These are phyloP conservation scores for Nelumbo lutea DNA, from an alignment of 164 flowering plant species.

Conservation along the genomic window DNA sequence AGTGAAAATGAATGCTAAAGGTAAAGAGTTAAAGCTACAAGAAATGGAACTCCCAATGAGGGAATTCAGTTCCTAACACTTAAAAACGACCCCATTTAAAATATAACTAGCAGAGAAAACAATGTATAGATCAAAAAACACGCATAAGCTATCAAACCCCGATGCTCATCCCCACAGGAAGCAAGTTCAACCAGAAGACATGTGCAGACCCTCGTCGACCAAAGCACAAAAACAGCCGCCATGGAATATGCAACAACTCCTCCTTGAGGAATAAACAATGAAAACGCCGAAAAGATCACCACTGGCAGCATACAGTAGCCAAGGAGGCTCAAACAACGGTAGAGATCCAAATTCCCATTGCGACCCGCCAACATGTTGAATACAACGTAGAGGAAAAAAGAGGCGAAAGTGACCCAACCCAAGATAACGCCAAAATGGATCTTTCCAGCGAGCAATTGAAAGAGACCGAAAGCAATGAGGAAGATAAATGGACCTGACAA, in stretches of 20 bases:
- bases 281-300: slow-evolving; percentile 66
- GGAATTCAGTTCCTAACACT: too few relatives aligned
- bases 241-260: slow-evolving; percentile 37
- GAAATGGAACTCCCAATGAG: not conserved
- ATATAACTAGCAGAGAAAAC: slow-evolving; percentile 73
- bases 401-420: slow-evolving; percentile 79
- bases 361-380: slow-evolving; percentile 85
- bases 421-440: slow-evolving; percentile 81
- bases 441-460: slow-evolving; percentile 87
- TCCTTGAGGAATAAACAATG: slow-evolving; percentile 65
- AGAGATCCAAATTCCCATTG: slow-evolving; percentile 76
- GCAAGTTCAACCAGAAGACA: slow-evolving; percentile 62
- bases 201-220: slow-evolving; percentile 78
- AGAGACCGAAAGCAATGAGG: slow-evolving; percentile 62
- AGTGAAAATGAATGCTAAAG: not conserved
- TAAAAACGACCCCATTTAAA: slow-evolving; percentile 24
- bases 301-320: slow-evolving; percentile 87
- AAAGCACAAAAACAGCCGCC: slow-evolving; percentile 56
- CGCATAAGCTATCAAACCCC: slow-evolving; percentile 78
- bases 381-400: slow-evolving; percentile 68
- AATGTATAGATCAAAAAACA: slow-evolving; percentile 77
- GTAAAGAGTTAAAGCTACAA: not conserved
- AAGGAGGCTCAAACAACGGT: slow-evolving; percentile 67
- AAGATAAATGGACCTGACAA: slow-evolving; percentile 81
- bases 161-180: slow-evolving; percentile 71